A percentile compares a stretch with the other conserved stretches of the same genome.
Conservation (phyloP, 225 moss, liverwort and hornwort species). For the Pleurozium schreberi region DNA sequence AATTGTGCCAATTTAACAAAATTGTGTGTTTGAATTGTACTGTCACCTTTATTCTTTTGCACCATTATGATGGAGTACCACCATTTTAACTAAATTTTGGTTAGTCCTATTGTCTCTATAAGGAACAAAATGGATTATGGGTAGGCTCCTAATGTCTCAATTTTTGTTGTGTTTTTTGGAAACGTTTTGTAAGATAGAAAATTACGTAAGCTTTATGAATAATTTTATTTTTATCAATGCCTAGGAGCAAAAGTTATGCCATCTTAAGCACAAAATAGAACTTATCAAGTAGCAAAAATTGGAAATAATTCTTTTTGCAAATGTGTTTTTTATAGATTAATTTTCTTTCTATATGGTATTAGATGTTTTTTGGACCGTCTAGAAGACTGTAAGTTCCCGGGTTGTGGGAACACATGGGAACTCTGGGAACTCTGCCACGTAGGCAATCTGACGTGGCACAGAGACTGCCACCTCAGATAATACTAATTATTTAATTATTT, state of each 20-base stretch:
- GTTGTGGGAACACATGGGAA: too few species aligned
- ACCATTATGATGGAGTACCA: background rate
- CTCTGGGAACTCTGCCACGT: too few species aligned
- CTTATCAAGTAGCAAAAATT: accelerated
- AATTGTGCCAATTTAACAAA: background rate
- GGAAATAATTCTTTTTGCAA: background rate
- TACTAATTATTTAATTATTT: too few species aligned
- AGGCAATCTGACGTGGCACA: too few species aligned
- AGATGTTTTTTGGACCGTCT: too few species aligned
- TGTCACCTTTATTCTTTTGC: accelerated
- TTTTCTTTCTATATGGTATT: too few species aligned
- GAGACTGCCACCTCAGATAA: too few species aligned
- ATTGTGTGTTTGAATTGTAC: background rate
- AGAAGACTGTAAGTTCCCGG: too few species aligned
- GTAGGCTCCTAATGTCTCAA: accelerated
- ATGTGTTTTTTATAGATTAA: background rate
- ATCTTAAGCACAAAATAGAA: accelerated
- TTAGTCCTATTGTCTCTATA: background rate
- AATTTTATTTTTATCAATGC: accelerated
- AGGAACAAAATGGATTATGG: background rate
- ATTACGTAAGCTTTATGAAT: accelerated
- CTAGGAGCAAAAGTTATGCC: accelerated
- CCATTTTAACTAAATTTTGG: background rate
- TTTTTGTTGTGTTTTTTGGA: background rate
- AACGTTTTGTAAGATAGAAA: background rate